Base-by-base conservation (phyloP, 768 basidiomycete species). In the Lentinus brumalis region DNA sequence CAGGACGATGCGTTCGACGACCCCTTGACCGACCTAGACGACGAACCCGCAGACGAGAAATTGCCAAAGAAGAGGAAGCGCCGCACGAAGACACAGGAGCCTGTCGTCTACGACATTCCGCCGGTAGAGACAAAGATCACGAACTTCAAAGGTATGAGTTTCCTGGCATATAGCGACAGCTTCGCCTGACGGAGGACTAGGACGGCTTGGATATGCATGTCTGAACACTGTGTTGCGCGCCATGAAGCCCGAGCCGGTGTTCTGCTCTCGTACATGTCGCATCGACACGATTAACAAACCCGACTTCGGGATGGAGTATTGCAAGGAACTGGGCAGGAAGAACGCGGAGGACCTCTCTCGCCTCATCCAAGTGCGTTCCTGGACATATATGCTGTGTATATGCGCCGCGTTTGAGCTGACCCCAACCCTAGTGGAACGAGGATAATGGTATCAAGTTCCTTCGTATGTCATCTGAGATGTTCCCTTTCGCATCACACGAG, bases 391-490 rank as follows among this genome's bases (percentile, higher is more conserved):
- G 6, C 38, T 56, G 12, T 12, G 26, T 51, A 26, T 16, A 21
- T 42, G 14, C 14, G 39, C 15, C 9, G 31, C 16, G n/a, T 29
- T 47, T 45, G 12, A 38, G 45, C n/a, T 18, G 16, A 41, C 40
- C 3, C 39, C 64, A 29, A n/a, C 38, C 14, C 74, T 40, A 74
- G 75, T 97, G 95, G 95, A 97, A 96, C 69, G 94, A 94, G 71
- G 81, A 83, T 50, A 92, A 96, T 74, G 75, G 78, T 54, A 94
- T 96, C 56, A 84, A 83, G n/a, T 96, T 95, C 74, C 84, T 96
- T 76, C 84, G 94, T 47, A 71, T 96, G 64, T 95, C 93, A 0
- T 94, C 92, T 8, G 92, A 94, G 64, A 88, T 97, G 84, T 96
- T 97, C 74, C 94, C 95, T 1, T 97, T 89, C 67, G 94, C 94